phyloP scores from a whole-genome alignment of 2,329 filamentous ascomycete species.

The Sclerotinia sclerotiorum region DNA sequence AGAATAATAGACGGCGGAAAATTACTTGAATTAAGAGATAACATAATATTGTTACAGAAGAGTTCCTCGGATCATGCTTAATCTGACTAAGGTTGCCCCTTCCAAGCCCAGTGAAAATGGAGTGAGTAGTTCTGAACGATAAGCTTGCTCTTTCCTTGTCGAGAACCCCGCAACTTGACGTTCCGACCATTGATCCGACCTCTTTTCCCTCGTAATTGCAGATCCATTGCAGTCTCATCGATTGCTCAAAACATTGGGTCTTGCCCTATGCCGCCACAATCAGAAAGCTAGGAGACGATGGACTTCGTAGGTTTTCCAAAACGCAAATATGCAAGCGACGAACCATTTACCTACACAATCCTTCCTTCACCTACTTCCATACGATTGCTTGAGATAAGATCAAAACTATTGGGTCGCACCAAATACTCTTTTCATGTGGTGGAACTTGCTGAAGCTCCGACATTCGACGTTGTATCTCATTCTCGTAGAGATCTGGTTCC shows the following conservation, averaged over 20 bases:
- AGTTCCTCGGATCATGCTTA: not conserved
- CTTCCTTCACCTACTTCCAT: constrained; percentile 14
- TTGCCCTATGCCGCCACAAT: not conserved
- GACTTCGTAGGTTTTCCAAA: not conserved
- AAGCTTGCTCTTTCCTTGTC: not conserved
- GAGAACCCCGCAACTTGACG: not conserved
- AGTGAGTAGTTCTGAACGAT: not conserved
- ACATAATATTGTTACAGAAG: too few relatives aligned
- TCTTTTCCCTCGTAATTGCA: not conserved
- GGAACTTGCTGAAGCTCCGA: constrained; percentile 8
- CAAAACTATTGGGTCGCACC: constrained; percentile 4
- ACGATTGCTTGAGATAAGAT: constrained; percentile 16
- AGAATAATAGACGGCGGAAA: not conserved
- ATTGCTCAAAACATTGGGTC: not conserved
- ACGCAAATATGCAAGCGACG: not conserved
- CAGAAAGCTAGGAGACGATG: not conserved
- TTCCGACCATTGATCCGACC: not conserved
- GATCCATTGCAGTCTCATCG: not conserved
- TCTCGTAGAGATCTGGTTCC: constrained; percentile 13
- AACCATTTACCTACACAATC: constrained; percentile 4
- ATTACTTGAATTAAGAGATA: not conserved
- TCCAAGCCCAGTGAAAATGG: not conserved
- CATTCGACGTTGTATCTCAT: constrained; percentile 14
- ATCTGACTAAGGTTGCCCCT: not conserved
- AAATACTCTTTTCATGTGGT: constrained; percentile 13